Conservation (phyloP, 345 rosid species). For the Hevea brasiliensis region DNA sequence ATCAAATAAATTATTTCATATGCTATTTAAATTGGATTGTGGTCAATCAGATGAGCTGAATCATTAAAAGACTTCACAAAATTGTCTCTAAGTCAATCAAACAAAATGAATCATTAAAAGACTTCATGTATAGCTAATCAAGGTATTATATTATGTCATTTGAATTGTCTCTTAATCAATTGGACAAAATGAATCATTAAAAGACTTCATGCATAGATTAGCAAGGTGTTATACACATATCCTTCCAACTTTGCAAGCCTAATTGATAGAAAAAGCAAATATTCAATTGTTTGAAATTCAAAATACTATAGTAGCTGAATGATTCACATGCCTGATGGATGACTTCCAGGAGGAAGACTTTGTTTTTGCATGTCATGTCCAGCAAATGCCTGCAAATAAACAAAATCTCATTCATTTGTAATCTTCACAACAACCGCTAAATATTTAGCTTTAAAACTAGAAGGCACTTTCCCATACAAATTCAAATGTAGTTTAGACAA, state of each 20-base stretch:
- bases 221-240: neutral
- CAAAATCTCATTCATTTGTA: conserved; percentile 12
- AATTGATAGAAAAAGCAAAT: neutral
- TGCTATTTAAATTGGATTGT: no score
- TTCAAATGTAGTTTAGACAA: conserved; percentile 13
- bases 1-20: no score
- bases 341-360: conserved; percentile 41
- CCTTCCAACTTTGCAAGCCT: neutral
- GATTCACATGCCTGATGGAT: conserved; percentile 49
- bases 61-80: no score
- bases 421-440: conserved; percentile 1
- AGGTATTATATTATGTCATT: no score
- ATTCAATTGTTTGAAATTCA: neutral
- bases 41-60: no score
- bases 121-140: no score
- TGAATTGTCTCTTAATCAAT: no score
- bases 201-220: neutral
- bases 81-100: no score
- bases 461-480: conserved; percentile 12
- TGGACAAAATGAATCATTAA: no score
- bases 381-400: conserved; percentile 38
- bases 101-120: no score
- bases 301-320: neutral
- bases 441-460: neutral
- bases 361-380: conserved; percentile 50